Evolutionary conservation across 2,329 filamentous ascomycete genomes (phyloP).

Genomic region (Huntiella bhutanensis): DNA sequence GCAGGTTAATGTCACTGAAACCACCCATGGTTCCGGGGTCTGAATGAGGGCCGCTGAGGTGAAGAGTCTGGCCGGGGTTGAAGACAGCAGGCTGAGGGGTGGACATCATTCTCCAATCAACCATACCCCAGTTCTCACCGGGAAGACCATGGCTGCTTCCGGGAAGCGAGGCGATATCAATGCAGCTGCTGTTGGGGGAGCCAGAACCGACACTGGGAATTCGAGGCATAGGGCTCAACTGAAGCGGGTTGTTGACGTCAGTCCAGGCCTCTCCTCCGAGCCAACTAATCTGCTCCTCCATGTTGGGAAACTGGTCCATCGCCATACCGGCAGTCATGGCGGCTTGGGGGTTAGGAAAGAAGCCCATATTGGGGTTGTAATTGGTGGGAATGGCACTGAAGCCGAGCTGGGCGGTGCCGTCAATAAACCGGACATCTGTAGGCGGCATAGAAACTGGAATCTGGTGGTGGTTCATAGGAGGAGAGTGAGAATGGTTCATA

Average conservation of each 20-base stretch:
- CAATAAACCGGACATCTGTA: constrained; percentile 25
- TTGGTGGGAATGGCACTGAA: constrained; percentile 32
- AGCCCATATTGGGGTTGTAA: constrained; percentile 40
- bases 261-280: constrained; percentile 56
- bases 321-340: constrained; percentile 35
- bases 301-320: constrained; percentile 43
- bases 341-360: constrained; percentile 44
- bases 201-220: constrained; percentile 26
- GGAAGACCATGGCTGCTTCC: constrained; percentile 37
- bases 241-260: constrained; percentile 47
- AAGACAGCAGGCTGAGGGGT: constrained; percentile 51
- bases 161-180: constrained; percentile 69
- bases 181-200: constrained; percentile 35
- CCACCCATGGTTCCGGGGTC: constrained; percentile 42
- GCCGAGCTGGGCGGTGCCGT: constrained; percentile 36
- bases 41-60: constrained; percentile 47
- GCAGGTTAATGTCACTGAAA: constrained; percentile 64
- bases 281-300: constrained; percentile 40
- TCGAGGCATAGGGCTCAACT: constrained; percentile 31
- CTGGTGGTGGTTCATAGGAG: constrained; percentile 23
- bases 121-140: constrained; percentile 71
- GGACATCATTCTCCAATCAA: constrained; percentile 35
- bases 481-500: constrained; percentile 21
- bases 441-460: constrained; percentile 8
- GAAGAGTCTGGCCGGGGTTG: constrained; percentile 79